Conservation (phyloP, 1,284 basidiomycete species). For the Microbotryum lychnidis-dioicae region DNA sequence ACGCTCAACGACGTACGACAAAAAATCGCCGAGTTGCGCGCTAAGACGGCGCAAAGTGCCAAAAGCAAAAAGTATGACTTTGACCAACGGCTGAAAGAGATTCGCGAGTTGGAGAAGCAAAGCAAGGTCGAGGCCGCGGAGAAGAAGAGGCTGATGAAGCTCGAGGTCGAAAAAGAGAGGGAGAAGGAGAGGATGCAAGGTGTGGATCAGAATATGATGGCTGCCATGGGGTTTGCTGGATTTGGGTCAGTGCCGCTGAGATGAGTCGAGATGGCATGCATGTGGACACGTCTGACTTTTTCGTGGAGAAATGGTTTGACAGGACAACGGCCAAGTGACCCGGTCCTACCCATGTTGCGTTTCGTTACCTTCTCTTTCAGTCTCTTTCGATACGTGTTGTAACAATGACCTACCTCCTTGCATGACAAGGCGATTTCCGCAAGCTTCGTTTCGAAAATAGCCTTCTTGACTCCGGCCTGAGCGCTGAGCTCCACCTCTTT, state of each 20-base stretch:
- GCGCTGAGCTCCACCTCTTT: too few species aligned
- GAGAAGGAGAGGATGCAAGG: constrained; percentile 35
- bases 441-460: too few species aligned
- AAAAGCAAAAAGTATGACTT: constrained; percentile 86
- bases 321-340: too few species aligned
- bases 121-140: constrained; percentile 57
- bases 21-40: constrained; percentile 77
- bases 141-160: constrained; percentile 59
- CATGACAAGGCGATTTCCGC: too few species aligned
- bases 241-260: constrained; percentile 60
- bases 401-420: too few species aligned
- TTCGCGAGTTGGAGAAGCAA: constrained; percentile 61
- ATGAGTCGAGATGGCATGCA: too few species aligned
- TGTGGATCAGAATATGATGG: constrained; percentile 55
- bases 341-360: too few species aligned
- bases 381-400: too few species aligned
- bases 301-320: too few species aligned
- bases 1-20: constrained; percentile 85
- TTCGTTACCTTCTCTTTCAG: too few species aligned
- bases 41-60: constrained; percentile 69
- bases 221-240: constrained; percentile 86
- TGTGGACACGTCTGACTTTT: neutral
- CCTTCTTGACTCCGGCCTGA: too few species aligned
- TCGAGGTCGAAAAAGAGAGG: constrained; percentile 58
- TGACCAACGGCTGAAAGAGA: constrained; percentile 71